Evolutionary conservation across 1,284 basidiomycete genomes (phyloP), one percentile per base, ranked within the genome.

Genomic region (Trichosporon ovoides): DNA sequence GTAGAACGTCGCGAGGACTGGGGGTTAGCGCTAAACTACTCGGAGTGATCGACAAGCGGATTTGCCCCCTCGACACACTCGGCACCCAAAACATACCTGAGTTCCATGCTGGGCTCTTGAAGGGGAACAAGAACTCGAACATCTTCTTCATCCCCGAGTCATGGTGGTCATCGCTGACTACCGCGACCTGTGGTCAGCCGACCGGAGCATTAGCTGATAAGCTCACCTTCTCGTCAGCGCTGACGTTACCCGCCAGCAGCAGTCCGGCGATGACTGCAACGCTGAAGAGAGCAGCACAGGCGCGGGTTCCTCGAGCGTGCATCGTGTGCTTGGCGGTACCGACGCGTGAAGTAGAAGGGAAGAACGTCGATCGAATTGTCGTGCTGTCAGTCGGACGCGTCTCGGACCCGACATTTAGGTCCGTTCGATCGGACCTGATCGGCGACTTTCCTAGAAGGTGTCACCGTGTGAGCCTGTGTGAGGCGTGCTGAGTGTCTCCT

Each of bases 1-100:
- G 80, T 93, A 92, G 81, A 92, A 91, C 34, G 90, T 92, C 63
- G 87, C 90, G 38, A 92, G 81, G 62, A 93, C 84, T 84, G 65
- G 33, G 37, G 37, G 57, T 65, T 12, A 57, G 35, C 38, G 38
- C 35, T n/a, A n/a, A 34, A 16, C 31, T 19, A n/a, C n/a, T n/a
- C n/a, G n/a, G n/a, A n/a, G n/a, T n/a, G 22, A 20, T 13, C n/a
- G n/a, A 7, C 10, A 7, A 18, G 3, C 19, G 13, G 1, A 9
- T 18, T 14, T 31, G 18, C 40, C 28, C 18, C 28, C 28, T 31
- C 28, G 4, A 9, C 28, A 31, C 5, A 5, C 40, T 18, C 20
- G 46, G 10, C 36, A 16, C 34, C 11, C 22, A n/a, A 19, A 19
- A 73, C 83, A 62, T 61, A 85, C 84, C 77, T 51, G 89, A 87